Evolutionary conservation across 1,284 basidiomycete species (phyloP), one percentile per base, ranked within the genome.

Genomic region (Grifola frondosa): DNA sequence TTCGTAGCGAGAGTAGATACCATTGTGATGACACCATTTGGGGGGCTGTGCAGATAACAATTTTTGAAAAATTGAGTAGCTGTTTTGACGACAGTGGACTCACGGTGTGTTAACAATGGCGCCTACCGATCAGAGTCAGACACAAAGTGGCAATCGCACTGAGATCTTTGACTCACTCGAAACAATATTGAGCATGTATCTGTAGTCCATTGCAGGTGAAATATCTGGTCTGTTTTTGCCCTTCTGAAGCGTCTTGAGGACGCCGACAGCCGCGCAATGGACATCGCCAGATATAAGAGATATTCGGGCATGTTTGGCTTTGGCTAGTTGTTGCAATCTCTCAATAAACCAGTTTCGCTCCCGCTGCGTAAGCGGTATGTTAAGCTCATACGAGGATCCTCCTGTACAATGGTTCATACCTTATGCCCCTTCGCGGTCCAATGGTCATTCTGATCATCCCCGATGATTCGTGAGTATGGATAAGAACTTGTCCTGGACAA

Each of bases 311-410:
- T 76, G 73, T 59, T 78, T 78, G 34, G 67, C 64, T 33, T 67
- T 65, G 0, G 92, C 87, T 46, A 89, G 71, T 21, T 74, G 67
- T 61, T 96, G 92, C 46, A 91, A 71, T 56, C 86, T 77, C 48
- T 87, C 75, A 25, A 99, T 80, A 13, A 98, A 75, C 82, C 82
- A 86, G 63, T 98, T 98, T 39, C 96, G 83, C 65, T 98, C 96
- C 67, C 77, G 75, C 83, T 97, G 51, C 30, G 30, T 7, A 43
- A 35, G 17, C 13, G 20, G 25, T 15, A 31, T 39, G 35, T 30
- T n/a, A 38, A 10, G 12, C 19, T 5, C 12, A 23, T 3, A 19
- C 28, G 21, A 44, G 42, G 29, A 34, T 48, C 1, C 5, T 20
- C 7, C 29, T 16, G 6, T 9, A 45, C 22, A 37, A 22, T 22